A percentile compares a stretch with the other conserved stretches of the same genome.
Conservation (phyloP, 2,329 filamentous ascomycete genomes). For the Aspergillus phoenicis region DNA sequence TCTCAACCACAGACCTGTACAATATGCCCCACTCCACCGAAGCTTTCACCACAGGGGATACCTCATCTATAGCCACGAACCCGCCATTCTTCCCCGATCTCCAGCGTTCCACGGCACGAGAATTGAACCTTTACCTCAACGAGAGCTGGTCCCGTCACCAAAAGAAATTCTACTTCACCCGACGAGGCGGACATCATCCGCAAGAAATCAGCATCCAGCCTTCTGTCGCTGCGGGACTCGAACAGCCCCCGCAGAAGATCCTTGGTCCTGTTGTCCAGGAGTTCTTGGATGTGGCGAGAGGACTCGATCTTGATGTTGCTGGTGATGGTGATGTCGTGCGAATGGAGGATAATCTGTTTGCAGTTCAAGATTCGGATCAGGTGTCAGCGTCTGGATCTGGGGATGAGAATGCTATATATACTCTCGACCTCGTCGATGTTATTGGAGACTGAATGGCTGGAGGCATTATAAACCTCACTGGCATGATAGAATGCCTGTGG, state of each 20-base stretch:
- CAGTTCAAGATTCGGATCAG: not conserved
- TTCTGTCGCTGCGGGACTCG: constrained; percentile 22
- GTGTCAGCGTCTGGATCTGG: too few relatives aligned
- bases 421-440: not conserved
- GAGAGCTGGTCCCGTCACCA: constrained; percentile 51
- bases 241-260: constrained; percentile 21
- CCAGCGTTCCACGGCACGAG: constrained; percentile 40
- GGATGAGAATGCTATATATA: not conserved
- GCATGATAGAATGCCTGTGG: too few relatives aligned
- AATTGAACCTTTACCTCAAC: constrained; percentile 48
- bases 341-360: not conserved
- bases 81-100: constrained; percentile 27
- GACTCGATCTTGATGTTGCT: constrained; percentile 17
- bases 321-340: not conserved
- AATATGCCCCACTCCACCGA: not conserved
- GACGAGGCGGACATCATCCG: constrained; percentile 45
- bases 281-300: constrained; percentile 16
- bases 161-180: constrained; percentile 50
- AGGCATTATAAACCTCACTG: not conserved
- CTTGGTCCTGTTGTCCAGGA: constrained; percentile 27
- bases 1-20: constrained; percentile 14
- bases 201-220: constrained; percentile 49
- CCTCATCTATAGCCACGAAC: constrained; percentile 5
- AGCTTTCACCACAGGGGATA: not conserved
- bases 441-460: not conserved